phyloP scores from a whole-genome alignment of 805 yeast species.

The Candida tammaniensis region DNA sequence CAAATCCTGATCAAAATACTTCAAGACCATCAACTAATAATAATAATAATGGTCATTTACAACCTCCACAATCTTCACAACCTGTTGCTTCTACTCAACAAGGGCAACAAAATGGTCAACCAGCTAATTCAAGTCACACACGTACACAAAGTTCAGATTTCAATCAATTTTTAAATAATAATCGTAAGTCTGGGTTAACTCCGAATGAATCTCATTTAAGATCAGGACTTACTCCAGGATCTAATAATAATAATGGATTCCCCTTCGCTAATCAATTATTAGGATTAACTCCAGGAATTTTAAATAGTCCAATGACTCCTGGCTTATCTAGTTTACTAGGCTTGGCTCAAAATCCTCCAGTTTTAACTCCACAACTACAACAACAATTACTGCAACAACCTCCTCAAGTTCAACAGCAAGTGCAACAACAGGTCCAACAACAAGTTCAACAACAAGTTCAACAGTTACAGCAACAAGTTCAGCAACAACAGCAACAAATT shows the following conservation, averaged over 20 bases:
- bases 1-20: slow-evolving; percentile 16
- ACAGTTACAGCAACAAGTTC: neutral
- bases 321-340: slow-evolving; percentile 42
- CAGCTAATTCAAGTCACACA: slow-evolving; percentile 4
- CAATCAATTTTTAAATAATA: slow-evolving; percentile 27
- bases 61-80: neutral
- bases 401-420: slow-evolving; percentile 9
- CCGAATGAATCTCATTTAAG: slow-evolving; percentile 75
- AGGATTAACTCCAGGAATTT: slow-evolving; percentile 38
- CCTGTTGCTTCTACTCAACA: neutral
- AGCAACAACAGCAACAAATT: neutral
- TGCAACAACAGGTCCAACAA: slow-evolving; percentile 7
- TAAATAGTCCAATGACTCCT: slow-evolving; percentile 49
- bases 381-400: slow-evolving; percentile 8
- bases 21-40: slow-evolving; percentile 2
- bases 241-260: slow-evolving; percentile 25
- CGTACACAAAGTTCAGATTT: slow-evolving; percentile 13
- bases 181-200: slow-evolving; percentile 58
- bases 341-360: slow-evolving; percentile 14
- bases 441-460: slow-evolving; percentile 3
- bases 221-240: slow-evolving; percentile 69
- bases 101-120: slow-evolving; percentile 3
- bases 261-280: slow-evolving; percentile 30
- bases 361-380: slow-evolving; percentile 11
- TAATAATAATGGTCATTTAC: no score